phyloP scores from a whole-genome alignment of 225 moss, liverwort and hornwort species.

The Anthoceros angustus region DNA sequence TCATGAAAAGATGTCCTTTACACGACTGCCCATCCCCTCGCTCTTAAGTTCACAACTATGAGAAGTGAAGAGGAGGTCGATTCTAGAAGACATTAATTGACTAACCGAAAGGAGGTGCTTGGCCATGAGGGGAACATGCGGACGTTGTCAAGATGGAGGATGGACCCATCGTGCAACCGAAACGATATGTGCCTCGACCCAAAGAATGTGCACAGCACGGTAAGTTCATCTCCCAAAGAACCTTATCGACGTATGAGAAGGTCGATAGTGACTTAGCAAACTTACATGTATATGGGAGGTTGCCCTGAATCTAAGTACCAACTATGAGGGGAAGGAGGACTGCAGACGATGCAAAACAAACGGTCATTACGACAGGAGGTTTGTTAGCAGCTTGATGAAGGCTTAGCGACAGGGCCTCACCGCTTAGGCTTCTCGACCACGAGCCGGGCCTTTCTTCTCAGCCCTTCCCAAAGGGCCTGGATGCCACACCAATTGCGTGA shows the following conservation, averaged over 20 bases:
- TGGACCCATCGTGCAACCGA: background rate
- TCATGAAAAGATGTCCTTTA: conserved; percentile 1
- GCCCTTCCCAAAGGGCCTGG: background rate
- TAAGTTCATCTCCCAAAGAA: background rate
- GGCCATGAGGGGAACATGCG: too few relatives aligned
- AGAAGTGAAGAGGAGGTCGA: too few relatives aligned
- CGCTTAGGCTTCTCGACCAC: background rate
- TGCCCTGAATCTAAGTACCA: too few relatives aligned
- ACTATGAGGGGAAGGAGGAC: background rate
- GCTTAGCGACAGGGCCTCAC: background rate
- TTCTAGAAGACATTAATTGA: too few relatives aligned
- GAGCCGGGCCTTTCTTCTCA: too few relatives aligned
- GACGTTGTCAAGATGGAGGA: background rate
- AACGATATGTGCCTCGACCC: background rate
- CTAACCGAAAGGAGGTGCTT: too few relatives aligned
- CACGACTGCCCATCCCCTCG: background rate
- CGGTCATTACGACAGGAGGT: background rate
- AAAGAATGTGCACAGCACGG: background rate
- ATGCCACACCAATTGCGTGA: background rate
- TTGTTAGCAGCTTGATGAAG: background rate
- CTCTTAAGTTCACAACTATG: background rate
- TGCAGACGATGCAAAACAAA: background rate
- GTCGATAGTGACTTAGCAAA: too few relatives aligned
- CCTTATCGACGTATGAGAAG: too few relatives aligned
- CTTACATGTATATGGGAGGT: too few relatives aligned